phyloP scores from a whole-genome alignment of 768 basidiomycete species.

The Lentinula boryana region DNA sequence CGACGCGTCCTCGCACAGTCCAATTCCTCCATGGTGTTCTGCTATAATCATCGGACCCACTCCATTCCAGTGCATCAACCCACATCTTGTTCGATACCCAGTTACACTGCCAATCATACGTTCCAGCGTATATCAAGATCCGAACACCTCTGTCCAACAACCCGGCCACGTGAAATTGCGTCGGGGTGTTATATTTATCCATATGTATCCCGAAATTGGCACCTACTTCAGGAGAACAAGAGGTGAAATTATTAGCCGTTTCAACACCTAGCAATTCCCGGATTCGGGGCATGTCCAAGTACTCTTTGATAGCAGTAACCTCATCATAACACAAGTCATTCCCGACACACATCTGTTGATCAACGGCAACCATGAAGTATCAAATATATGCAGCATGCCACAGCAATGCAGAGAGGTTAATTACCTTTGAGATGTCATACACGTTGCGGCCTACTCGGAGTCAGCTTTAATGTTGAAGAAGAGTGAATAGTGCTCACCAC shows the following conservation, averaged over 20 bases:
- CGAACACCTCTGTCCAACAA: constrained; percentile 76
- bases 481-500: constrained; percentile 24
- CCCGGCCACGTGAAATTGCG: constrained; percentile 48
- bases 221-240: constrained; percentile 50
- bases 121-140: constrained; percentile 54
- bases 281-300: constrained; percentile 39
- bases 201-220: constrained; percentile 43
- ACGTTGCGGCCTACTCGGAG: constrained; percentile 5
- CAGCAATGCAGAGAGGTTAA: neutral
- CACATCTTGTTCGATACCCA: constrained; percentile 74
- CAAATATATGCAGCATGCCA: neutral
- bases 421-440: constrained; percentile 10
- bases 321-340: constrained; percentile 33
- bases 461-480: neutral
- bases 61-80: constrained; percentile 73
- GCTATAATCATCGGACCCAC: constrained; percentile 47
- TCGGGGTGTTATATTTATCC: constrained; percentile 33
- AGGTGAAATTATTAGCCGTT: constrained; percentile 43
- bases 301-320: constrained; percentile 31
- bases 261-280: constrained; percentile 43
- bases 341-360: constrained; percentile 8
- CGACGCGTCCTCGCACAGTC: constrained; percentile 42
- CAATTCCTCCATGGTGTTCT: constrained; percentile 50
- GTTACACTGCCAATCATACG: constrained; percentile 69
- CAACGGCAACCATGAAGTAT: neutral